These are phyloP conservation scores for Microcos paniculata DNA, from an alignment of 345 rosid species.

Conservation along the genomic window DNA sequence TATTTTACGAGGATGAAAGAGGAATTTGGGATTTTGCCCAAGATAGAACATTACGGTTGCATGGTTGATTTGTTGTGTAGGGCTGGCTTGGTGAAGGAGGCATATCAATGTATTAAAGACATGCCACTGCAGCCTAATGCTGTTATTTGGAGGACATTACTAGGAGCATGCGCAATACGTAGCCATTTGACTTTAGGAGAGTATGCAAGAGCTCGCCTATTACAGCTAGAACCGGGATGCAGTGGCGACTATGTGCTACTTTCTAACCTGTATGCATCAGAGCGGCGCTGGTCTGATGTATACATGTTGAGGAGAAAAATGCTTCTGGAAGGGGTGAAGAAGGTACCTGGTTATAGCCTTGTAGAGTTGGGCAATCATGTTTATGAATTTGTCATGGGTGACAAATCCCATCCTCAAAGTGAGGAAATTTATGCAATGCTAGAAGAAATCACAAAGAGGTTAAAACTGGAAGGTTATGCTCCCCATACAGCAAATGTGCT, in stretches of 20 bases:
- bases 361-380: conserved; percentile 72
- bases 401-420: conserved; percentile 59
- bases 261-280: conserved; percentile 79
- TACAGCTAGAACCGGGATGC: conserved; percentile 62
- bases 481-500: conserved; percentile 58
- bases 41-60: conserved; percentile 83
- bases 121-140: conserved; percentile 73
- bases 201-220: conserved; percentile 47
- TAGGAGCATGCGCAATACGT: conserved; percentile 68
- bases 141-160: conserved; percentile 77
- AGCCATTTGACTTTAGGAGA: conserved; percentile 65
- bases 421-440: conserved; percentile 54
- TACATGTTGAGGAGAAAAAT: conserved; percentile 65
- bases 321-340: conserved; percentile 57
- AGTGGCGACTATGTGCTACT: conserved; percentile 83
- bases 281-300: conserved; percentile 70
- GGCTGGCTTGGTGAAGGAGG: conserved; percentile 70
- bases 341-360: conserved; percentile 68
- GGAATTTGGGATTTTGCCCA: conserved; percentile 59
- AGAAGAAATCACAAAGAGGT: conserved; percentile 48
- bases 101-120: conserved; percentile 45
- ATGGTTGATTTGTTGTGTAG: conserved; percentile 87
- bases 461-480: conserved; percentile 61
- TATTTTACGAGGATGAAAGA: conserved; percentile 67
- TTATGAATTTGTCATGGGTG: conserved; percentile 70